Conservation (phyloP, 495 filamentous ascomycete species). For the Talaromyces proteolyticus region DNA sequence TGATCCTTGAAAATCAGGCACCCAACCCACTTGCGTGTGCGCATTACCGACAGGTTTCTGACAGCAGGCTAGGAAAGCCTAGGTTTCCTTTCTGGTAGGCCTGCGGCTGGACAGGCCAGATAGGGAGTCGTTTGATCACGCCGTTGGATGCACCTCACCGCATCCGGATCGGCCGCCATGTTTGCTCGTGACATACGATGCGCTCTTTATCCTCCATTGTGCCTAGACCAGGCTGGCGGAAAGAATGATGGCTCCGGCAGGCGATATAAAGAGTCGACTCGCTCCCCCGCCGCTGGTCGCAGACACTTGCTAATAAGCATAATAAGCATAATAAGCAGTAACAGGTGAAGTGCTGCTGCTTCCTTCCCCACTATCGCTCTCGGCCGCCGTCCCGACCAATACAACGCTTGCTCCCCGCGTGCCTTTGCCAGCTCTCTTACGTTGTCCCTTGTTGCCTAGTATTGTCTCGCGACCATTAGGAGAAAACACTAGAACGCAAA, state of each 20-base stretch:
- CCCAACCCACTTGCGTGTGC: not conserved
- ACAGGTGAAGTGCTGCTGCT: not conserved
- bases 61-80: not conserved
- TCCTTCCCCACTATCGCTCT: not conserved
- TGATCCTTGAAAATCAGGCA: not conserved
- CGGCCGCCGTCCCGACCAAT: no score
- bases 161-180: not conserved
- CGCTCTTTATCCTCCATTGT: no score
- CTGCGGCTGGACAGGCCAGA: not conserved
- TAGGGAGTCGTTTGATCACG: not conserved
- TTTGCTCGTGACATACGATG: not conserved
- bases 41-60: no score
- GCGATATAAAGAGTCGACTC: no score
- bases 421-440: not conserved
- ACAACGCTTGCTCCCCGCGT: no score
- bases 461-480: not conserved
- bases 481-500: not conserved
- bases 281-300: no score
- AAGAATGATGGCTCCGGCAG: no score
- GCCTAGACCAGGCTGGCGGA: no score
- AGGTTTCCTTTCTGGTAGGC: not conserved
- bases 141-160: conserved; percentile 7
- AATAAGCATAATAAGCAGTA: no score
- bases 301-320: no score
- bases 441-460: not conserved